Conservation (phyloP, 2,329 filamentous ascomycete genomes). For the Trichoderma sp. region DNA sequence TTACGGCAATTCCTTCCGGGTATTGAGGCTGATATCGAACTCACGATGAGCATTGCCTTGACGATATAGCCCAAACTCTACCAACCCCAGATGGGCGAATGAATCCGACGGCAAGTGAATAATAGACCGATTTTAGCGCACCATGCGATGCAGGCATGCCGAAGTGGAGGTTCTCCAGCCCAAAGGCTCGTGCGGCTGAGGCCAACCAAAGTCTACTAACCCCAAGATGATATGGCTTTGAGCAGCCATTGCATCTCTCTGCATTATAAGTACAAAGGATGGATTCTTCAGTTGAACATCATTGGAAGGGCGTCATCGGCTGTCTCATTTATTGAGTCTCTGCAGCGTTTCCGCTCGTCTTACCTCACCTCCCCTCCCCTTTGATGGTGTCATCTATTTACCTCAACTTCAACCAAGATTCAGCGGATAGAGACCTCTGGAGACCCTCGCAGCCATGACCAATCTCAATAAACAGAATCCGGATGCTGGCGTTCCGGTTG, state of each 20-base stretch:
- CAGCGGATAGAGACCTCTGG: background rate
- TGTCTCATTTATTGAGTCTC: background rate
- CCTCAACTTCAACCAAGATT: background rate
- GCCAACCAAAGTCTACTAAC: background rate
- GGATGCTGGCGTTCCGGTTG: background rate
- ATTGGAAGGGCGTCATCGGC: background rate
- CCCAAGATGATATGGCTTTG: background rate
- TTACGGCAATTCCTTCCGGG: background rate
- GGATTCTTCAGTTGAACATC: background rate
- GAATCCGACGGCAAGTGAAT: background rate
- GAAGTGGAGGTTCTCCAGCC: background rate
- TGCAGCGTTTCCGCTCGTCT: background rate
- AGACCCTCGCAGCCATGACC: background rate
- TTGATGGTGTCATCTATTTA: background rate
- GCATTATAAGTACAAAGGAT: constrained; percentile 10
- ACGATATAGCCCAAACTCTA: background rate
- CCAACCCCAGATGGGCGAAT: background rate
- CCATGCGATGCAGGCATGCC: background rate
- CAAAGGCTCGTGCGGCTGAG: background rate
- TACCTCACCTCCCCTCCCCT: background rate
- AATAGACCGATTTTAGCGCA: background rate
- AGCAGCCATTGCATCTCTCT: background rate
- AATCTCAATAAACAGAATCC: background rate
- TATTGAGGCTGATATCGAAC: background rate
- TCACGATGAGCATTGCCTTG: background rate